These are phyloP conservation scores for Citrus mangshanensis DNA, from an alignment of 345 rosid species.

Conservation along the genomic window DNA sequence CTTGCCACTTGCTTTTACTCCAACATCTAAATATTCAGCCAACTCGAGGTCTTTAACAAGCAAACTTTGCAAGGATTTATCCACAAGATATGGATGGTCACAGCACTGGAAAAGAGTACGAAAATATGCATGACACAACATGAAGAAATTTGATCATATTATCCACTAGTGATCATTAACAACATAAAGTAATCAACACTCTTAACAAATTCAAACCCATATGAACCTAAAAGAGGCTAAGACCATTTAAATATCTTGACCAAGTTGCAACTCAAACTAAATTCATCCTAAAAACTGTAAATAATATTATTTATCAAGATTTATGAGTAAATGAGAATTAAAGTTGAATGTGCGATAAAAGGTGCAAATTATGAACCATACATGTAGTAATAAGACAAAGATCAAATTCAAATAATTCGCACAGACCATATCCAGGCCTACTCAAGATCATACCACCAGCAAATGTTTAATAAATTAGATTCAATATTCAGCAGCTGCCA, in stretches of 20 bases:
- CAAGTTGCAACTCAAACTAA: background rate
- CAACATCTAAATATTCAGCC: conserved; percentile 56
- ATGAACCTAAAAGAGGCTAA: background rate
- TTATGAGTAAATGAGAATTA: background rate
- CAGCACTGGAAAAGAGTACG: conserved; percentile 65
- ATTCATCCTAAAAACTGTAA: background rate
- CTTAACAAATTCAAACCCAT: conserved; percentile 5
- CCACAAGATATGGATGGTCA: conserved; percentile 79
- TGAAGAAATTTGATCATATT: background rate
- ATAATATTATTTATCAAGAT: background rate
- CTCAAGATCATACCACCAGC: background rate
- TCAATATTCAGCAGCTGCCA: background rate
- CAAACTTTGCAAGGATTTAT: conserved; percentile 37
- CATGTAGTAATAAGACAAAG: background rate
- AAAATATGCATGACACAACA: conserved; percentile 4
- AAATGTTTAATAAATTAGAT: conserved; percentile 1
- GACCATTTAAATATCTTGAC: background rate
- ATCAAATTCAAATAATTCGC: background rate
- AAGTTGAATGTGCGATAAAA: background rate
- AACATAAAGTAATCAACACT: background rate
- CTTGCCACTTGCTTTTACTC: conserved; percentile 89
- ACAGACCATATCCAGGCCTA: background rate
- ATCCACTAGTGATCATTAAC: background rate
- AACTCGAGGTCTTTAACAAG: conserved; percentile 34
- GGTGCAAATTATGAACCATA: background rate